A percentile compares a stretch with the other conserved stretches of the same genome.
Conservation (phyloP, 208 protist species). For the Eutreptiella sp. region DNA sequence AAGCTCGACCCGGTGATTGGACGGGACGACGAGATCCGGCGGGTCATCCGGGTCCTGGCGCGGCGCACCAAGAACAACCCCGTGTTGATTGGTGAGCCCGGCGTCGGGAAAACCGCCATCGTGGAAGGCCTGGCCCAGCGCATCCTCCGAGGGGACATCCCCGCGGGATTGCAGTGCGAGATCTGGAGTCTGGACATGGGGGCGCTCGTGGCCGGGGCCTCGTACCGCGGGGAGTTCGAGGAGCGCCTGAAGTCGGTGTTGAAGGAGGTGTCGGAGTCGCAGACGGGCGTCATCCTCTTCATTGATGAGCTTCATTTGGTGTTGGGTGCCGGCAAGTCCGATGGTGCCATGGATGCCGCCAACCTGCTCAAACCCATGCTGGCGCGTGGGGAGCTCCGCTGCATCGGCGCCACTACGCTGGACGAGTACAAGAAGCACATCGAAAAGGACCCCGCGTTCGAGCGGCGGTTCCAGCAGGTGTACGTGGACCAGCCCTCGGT, state of each 20-base stretch:
- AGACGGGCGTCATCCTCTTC: conserved; percentile 97
- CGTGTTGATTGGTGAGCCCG: conserved; percentile 94
- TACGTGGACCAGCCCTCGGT: conserved; percentile 90
- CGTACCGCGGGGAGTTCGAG: conserved; percentile 99
- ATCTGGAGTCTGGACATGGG: conserved; percentile 95
- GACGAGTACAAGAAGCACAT: conserved; percentile 95
- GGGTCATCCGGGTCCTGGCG: conserved; percentile 90
- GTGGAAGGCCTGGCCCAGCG: conserved; percentile 83
- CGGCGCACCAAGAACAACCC: conserved; percentile 99
- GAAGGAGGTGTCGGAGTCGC: conserved; percentile 89
- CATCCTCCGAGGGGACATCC: conserved; percentile 82
- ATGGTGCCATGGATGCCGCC: conserved; percentile 93
- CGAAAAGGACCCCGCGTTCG: conserved; percentile 96
- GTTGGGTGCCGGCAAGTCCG: conserved; percentile 86
- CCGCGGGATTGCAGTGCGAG: conserved; percentile 72
- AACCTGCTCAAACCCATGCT: conserved; percentile 98
- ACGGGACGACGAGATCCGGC: conserved; percentile 96
- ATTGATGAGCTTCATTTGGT: conserved; percentile 99
- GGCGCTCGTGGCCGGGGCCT: conserved; percentile 95
- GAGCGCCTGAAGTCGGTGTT: conserved; percentile 98
- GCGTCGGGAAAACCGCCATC: conserved; percentile 85
- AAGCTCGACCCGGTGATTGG: conserved; percentile 97
- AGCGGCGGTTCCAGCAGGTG: conserved; percentile 96
- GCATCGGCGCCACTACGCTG: conserved; percentile 95
- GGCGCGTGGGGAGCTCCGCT: conserved; percentile 88